Evolutionary conservation across 805 yeast genomes (phyloP), one percentile per base, ranked within the genome.

Genomic region (Blastobotrys peoriensis): DNA sequence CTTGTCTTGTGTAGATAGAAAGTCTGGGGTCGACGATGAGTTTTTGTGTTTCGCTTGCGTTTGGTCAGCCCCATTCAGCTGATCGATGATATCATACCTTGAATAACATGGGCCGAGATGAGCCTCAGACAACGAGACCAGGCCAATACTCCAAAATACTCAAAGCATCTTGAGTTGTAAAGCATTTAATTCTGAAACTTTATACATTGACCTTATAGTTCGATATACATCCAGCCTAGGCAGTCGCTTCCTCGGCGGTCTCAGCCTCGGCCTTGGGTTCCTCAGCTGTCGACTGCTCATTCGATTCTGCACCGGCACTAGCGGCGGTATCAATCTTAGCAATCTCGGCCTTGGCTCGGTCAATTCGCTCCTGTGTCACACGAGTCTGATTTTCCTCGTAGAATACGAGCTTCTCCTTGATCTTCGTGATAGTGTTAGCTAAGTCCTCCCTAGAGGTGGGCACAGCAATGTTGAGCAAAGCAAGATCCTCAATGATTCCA

Each of bases 321-420:
- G 60, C 66, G 25, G 63, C 75, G 30, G 10, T 25, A 50, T 81
- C 82, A 49, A 86, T 66, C 60, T 81, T 74, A 50, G 81, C 83
- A 53, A 86, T 75, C 64, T 83, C 83, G 45, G 80, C 82, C 69
- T 86, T 80, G 41, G 93, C 95, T 52, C 74, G 74, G 57, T 75
- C 85, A 53, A 84, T 72, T 64, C 84, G 83, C 64, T 77, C 76
- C 62, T 79, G 75, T 48, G 97, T 86, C 60, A 81, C 85, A 46
- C 79, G 85, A 48, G 81, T 89, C 70, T 87, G 95, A 67, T 80
- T 79, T 40, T 73, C 71, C 64, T 75, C 69, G 68, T 77, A 84
- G 51, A 79, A 79, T 46, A 69, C 71, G 60, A 86, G 76, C 65
- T 93, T 88, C 56, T 72, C 75, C 71, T 80, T 78, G 66, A 91